Base-by-base conservation (phyloP, 345 rosid genomes). In the Xanthoceras sorbifolium region DNA sequence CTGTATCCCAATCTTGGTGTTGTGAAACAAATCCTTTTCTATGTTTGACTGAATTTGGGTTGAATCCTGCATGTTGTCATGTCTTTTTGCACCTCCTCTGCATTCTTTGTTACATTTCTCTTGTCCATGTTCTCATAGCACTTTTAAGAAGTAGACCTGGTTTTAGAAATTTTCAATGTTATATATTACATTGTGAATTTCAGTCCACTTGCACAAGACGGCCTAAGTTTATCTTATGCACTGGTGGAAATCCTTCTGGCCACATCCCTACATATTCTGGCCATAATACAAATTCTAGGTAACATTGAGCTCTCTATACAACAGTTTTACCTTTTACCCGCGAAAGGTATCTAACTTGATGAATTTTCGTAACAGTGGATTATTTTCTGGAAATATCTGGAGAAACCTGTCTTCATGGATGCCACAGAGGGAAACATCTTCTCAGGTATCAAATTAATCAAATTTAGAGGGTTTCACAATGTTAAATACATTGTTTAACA, bases 201-300 rank as follows among this genome's bases (percentile, higher is more conserved):
- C 94, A 96, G 98, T 85, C 98, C 55, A 80, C 92, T 70, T 93
- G 92, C 34, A 78, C 90, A 64, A 88, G 99, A 80, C 84, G 97
- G 68, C 97, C 97, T 54, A 96, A 93, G 72, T 96, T 88, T 86
- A 91, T 93, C 74, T 78, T 93, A 86, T 92, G 94, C 89, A 89
- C 97, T 67, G 97, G 98, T 17, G 99, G 94, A 34, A 92, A 79
- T 66, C 80, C 94, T 73, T 77, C 90, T 23, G 89, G 87, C 69
- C 83, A 87, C 88, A 82, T 92, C 52, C 97, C 99, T 31, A 86
- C 97, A 68, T 85, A 85, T 87, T 57, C 92, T 6, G 81, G 64
- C 76, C 97, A 91, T 77, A 90, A 75, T 73, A 83, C 90, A 14
- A 60, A 90, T 69, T 74, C 97, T 72, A 85, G 94, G 98, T 93